phyloP scores from a whole-genome alignment of 2,329 filamentous ascomycete species.

The Arachnomyces sp. region DNA sequence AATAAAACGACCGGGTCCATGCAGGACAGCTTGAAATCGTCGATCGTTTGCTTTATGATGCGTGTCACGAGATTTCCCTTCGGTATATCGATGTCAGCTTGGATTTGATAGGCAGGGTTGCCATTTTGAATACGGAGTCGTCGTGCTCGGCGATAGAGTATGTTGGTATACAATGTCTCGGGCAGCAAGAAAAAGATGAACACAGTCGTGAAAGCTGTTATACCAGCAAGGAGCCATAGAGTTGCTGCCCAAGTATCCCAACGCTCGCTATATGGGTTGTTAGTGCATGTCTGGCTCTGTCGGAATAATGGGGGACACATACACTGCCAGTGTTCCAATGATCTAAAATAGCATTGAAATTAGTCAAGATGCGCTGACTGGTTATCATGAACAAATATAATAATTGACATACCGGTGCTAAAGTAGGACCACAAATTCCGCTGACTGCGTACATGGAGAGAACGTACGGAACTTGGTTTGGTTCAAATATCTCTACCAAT shows the following conservation, averaged over 20 bases:
- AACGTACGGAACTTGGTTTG: background rate
- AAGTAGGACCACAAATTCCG: conserved; percentile 1
- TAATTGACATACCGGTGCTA: background rate
- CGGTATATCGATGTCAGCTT: conserved; percentile 20
- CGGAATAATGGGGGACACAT: background rate
- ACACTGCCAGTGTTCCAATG: conserved; percentile 2
- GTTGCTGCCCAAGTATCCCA: conserved; percentile 1
- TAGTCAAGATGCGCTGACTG: background rate
- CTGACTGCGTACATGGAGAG: conserved; percentile 1
- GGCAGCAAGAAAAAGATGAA: conserved; percentile 4
- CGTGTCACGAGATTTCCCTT: conserved; percentile 6
- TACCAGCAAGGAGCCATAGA: background rate
- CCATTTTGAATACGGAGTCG: conserved; percentile 8
- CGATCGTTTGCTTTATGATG: background rate
- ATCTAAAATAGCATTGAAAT: background rate
- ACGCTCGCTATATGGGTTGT: background rate
- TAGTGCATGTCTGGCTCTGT: background rate
- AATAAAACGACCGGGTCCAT: conserved; percentile 5
- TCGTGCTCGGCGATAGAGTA: conserved; percentile 11
- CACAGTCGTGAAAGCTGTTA: background rate
- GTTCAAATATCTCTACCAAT: background rate
- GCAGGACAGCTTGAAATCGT: conserved; percentile 1
- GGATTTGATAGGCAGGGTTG: conserved; percentile 5
- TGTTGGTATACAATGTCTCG: conserved; percentile 9
- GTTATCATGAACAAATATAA: background rate